These are phyloP conservation scores for Backusella tuberculispora DNA, from an alignment of 192 early-diverging fungal species.

Conservation along the genomic window DNA sequence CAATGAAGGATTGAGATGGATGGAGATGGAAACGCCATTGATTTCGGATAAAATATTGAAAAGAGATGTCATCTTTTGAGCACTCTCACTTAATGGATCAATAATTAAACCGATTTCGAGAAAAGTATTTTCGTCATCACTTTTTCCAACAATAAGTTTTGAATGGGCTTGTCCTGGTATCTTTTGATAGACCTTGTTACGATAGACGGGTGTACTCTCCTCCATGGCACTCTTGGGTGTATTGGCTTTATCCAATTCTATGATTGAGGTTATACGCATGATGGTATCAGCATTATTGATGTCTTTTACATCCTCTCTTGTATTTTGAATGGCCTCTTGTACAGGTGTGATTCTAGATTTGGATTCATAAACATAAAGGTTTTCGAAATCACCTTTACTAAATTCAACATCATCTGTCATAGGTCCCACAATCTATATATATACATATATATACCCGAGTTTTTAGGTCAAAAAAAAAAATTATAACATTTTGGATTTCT, in stretches of 20 bases:
- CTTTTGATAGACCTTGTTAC: constrained; percentile 27
- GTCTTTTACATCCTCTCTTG: constrained; percentile 8
- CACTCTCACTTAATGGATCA: constrained; percentile 78
- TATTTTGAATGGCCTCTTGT: constrained; percentile 11
- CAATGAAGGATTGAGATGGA: constrained; percentile 68
- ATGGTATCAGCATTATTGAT: neutral
- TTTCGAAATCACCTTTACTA: constrained; percentile 55
- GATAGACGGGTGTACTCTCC: neutral
- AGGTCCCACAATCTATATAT: constrained; percentile 50
- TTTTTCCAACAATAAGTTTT: constrained; percentile 20
- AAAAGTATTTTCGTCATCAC: constrained; percentile 29
- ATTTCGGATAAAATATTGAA: constrained; percentile 68
- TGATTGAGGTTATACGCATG: neutral
- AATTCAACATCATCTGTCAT: constrained; percentile 50
- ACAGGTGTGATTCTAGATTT: constrained; percentile 50
- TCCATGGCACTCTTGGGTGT: neutral
- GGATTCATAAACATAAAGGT: constrained; percentile 64
- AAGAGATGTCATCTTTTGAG: constrained; percentile 80
- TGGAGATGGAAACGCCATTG: constrained; percentile 64
- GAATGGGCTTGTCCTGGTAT: constrained; percentile 17
- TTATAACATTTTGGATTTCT: neutral
- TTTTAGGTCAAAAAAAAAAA: constrained; percentile 2
- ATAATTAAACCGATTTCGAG: constrained; percentile 62
- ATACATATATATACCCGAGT: neutral
- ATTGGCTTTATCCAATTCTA: neutral